Conservation (phyloP, 441 rosid species). For the Manihot esculenta region DNA sequence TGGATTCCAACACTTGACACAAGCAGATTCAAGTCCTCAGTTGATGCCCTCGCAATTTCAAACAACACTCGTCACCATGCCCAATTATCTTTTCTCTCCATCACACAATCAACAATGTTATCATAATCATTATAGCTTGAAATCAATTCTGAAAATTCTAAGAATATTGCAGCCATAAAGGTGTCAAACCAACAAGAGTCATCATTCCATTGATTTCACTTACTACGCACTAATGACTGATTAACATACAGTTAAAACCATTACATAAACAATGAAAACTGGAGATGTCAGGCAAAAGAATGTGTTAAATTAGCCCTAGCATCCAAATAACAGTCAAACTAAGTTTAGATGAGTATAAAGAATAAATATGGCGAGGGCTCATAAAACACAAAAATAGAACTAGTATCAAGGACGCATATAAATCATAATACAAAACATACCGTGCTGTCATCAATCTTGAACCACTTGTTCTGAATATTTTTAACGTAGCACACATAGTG, state of each 20-base stretch:
- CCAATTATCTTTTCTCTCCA: neutral
- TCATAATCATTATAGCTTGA: neutral
- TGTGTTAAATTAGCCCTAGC: neutral
- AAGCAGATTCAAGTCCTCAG: neutral
- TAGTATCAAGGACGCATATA: slow-evolving; percentile 1
- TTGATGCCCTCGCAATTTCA: neutral
- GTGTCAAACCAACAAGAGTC: neutral
- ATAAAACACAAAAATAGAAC: slow-evolving; percentile 18
- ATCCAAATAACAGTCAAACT: neutral
- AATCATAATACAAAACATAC: slow-evolving; percentile 42
- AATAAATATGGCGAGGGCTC: neutral
- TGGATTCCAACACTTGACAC: neutral
- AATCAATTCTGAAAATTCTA: neutral
- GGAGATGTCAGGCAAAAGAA: neutral
- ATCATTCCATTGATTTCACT: neutral
- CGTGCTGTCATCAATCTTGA: slow-evolving; percentile 83
- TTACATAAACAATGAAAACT: neutral
- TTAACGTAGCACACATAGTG: slow-evolving; percentile 89
- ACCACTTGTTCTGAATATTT: slow-evolving; percentile 84
- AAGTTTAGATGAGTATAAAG: neutral
- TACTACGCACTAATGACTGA: neutral
- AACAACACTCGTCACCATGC: neutral
- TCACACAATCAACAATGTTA: neutral
- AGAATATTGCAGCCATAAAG: neutral
- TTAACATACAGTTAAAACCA: neutral